Evolutionary conservation across 805 yeast species (phyloP), one percentile per base, ranked within the genome.

Genomic region (Osmozyma mogii): DNA sequence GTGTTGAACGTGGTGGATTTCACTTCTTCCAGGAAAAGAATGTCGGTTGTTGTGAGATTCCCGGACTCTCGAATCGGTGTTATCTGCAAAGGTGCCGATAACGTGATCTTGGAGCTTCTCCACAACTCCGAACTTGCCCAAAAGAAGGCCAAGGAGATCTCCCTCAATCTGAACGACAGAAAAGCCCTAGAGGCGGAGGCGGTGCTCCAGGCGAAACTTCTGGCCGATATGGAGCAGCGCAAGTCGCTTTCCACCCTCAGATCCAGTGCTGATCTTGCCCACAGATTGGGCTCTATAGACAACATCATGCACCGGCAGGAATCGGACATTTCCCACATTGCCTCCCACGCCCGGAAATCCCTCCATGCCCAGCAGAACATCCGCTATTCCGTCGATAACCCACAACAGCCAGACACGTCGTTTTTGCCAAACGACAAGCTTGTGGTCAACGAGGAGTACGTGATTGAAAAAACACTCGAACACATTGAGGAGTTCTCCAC

Each of bases 71-170:
- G 81, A 35, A 68, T 87, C 14, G 74, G 89, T 26, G 48, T 92
- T 39, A 61, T 92, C 24, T 85, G 95, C 56, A 92, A 92, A 56
- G 99, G 98, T 31, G 98, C 99, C 2, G 98, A 92, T 52, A 84
- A 84, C 45, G 70, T 89, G 8, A 84, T 92, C 28, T 52, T 88
- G 30, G 95, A 88, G 29, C 69, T 83, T 34, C 61, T 92, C 35
- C 67, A 64, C 33, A 63, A 78, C 38, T 41, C 70, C 1, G 71
- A 69, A 2, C 29, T 80, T 28, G 95, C 94, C 0, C 54, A 58
- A 13, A 48, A 52, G n/a, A 84, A 81, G 47, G 70, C 78, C 25
- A 60, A 56, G n/a, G 85, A 84, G 32, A 68, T 85, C 6, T 54
- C 76, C 16, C 54, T 63, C 16, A 68, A 66, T 22, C 61, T 87